Base-by-base conservation (phyloP, 2,329 filamentous ascomycete genomes). In the Ophiosphaerella herpotricha region DNA sequence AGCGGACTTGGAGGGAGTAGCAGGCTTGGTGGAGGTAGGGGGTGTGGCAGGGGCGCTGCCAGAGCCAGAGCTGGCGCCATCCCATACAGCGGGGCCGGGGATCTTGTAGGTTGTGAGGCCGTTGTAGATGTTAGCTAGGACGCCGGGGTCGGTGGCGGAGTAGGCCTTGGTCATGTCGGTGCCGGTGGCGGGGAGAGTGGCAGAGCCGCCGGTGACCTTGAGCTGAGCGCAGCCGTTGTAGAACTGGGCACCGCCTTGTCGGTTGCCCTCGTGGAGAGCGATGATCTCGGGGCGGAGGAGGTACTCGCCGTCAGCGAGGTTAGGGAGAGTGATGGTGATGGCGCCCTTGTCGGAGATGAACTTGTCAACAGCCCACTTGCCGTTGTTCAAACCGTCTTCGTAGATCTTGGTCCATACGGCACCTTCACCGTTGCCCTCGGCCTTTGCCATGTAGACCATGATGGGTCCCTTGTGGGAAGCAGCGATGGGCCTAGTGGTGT, bases 381-480 rank as follows among this genome's bases (percentile, higher is more conserved):
- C 62, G 36, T 50, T 50, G 36, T 55, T 52, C 32, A 68, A 68
- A 50, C 74, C 74, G 13, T 71, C 69, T 51, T 75, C 68, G n/a
- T 65, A 70, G 48, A 77, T 58, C 66, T 74, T 77, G 51, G 78
- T 74, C 80, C 79, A 83, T 64, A 80, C 79, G 50, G 72, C 70
- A 16, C 78, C 78, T 37, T 75, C 70, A 39, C 79, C 78, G 46
- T 77, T 75, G 47, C 64, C 65, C 14, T 65, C 56, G 31, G 70
- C 68, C 29, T 68, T 67, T 6, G 79, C 78, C 52, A 82, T 77
- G 65, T 79, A 83, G 54, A 78, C 80, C 63, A 79, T 76, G 66
- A 82, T 64, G 42, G 80, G 80, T 6, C 80, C 80, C 69, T 75
- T 70, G 75, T 82, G 80, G 38, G 77, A 79, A 13, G 31, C 33